Percentiles rank a stretch among this genome's conserved stretches.
Conservation (phyloP, 2,329 filamentous ascomycete genomes). For the Ophiognomonia clavigignenti-juglandacearum region DNA sequence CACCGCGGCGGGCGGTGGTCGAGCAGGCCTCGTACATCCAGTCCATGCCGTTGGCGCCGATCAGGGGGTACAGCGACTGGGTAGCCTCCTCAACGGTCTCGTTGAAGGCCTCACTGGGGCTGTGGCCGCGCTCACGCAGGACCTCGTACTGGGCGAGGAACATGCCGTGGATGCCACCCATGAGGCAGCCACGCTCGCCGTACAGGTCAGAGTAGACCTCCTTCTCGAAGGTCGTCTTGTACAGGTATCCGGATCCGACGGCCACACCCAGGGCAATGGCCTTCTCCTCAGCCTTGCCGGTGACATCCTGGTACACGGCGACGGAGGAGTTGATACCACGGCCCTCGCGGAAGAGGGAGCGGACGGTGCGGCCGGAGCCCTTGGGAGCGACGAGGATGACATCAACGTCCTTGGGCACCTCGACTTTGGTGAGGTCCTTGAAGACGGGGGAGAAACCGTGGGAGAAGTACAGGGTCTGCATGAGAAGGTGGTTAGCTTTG, state of each 20-base stretch:
- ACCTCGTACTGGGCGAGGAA: constrained; percentile 99
- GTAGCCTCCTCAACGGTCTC: constrained; percentile 99
- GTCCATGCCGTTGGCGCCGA: constrained; percentile 97
- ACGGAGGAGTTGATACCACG: constrained; percentile 99
- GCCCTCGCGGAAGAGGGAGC: constrained; percentile 97
- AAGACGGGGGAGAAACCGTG: constrained; percentile 99
- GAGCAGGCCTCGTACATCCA: constrained; percentile 99
- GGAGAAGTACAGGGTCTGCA: constrained; percentile 97
- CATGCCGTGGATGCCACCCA: constrained; percentile 99
- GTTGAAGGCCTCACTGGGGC: constrained; percentile 98
- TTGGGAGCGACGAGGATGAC: constrained; percentile 99
- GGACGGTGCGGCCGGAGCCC: constrained; percentile 97
- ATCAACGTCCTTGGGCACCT: constrained; percentile 91
- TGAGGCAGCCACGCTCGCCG: constrained; percentile 98
- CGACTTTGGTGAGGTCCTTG: constrained; percentile 99
- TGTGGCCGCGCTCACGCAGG: constrained; percentile 96
- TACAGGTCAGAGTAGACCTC: constrained; percentile 99
- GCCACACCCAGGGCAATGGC: constrained; percentile 94
- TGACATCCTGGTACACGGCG: constrained; percentile 97
- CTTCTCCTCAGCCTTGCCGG: constrained; percentile 97
- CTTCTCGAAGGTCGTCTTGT: constrained; percentile 99
- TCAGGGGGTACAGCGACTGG: constrained; percentile 95
- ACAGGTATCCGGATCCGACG: constrained; percentile 96
- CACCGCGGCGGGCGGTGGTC: constrained; percentile 94
- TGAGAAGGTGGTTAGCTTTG: not conserved